Conservation (phyloP, 2,329 filamentous ascomycete genomes). For the Thermothelomyces thermophilus region DNA sequence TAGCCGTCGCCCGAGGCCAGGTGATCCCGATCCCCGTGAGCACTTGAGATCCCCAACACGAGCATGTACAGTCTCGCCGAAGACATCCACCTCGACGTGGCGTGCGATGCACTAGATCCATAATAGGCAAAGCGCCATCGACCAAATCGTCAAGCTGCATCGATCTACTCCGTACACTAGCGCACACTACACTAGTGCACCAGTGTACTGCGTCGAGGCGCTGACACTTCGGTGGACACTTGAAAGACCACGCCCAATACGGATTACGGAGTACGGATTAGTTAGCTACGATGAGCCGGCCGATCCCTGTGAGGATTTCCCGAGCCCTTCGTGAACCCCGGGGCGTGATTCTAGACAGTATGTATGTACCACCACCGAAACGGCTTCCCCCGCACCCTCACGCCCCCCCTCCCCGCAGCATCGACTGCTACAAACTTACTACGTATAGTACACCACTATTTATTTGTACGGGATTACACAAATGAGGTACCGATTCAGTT, state of each 20-base stretch:
- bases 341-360: too few relatives aligned
- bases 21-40: neutral
- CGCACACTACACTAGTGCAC: too few relatives aligned
- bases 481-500: too few relatives aligned
- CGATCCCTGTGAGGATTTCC: conserved; percentile 2
- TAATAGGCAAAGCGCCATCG: conserved; percentile 6
- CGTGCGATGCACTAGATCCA: neutral
- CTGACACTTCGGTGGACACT: conserved; percentile 5
- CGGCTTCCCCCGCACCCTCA: too few relatives aligned
- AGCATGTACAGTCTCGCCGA: neutral
- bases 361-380: too few relatives aligned
- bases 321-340: neutral
- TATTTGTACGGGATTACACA: too few relatives aligned
- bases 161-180: conserved; percentile 9
- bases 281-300: conserved; percentile 10
- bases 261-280: too few relatives aligned
- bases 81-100: conserved; percentile 1
- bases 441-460: too few relatives aligned
- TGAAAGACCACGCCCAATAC: too few relatives aligned
- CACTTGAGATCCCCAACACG: neutral
- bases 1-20: too few relatives aligned
- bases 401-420: too few relatives aligned
- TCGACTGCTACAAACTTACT: too few relatives aligned
- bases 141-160: conserved; percentile 17
- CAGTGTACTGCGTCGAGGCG: conserved; percentile 7